A percentile compares a stretch with the other conserved stretches of the same genome.
Conservation (phyloP, 2,329 filamentous ascomycete genomes). For the Diaporthe nobilis region DNA sequence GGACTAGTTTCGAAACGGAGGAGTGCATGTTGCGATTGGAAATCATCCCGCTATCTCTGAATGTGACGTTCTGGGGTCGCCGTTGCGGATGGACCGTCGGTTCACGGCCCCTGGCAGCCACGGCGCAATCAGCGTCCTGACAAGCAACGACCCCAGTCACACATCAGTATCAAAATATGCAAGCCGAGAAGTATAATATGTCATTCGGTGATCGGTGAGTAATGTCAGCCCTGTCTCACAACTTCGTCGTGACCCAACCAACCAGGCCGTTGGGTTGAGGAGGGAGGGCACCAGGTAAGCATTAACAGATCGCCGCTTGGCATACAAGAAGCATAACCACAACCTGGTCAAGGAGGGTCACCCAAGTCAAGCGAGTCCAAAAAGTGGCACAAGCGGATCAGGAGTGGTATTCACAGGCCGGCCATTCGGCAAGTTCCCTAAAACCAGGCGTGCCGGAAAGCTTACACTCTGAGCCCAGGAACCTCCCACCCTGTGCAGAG, state of each 20-base stretch:
- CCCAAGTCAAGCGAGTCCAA: background rate
- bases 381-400: too few species aligned
- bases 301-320: background rate
- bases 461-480: background rate
- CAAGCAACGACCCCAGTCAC: background rate
- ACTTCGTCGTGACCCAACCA: too few species aligned
- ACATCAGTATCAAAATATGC: constrained; percentile 27
- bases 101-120: background rate
- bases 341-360: background rate
- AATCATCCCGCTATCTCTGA: background rate
- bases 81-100: constrained; percentile 10
- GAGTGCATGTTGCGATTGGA: constrained; percentile 22
- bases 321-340: background rate
- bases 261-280: background rate
- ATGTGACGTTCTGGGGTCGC: constrained; percentile 22
- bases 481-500: background rate
- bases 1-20: constrained; percentile 2
- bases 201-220: background rate
- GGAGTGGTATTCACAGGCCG: background rate
- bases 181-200: constrained; percentile 7
- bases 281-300: background rate
- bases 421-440: background rate
- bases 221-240: background rate
- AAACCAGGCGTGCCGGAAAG: too few species aligned
- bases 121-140: constrained; percentile 1